Evolutionary conservation across 2,329 filamentous ascomycete genomes (phyloP), one percentile per base, ranked within the genome.

Genomic region (Aureobasidium sp.): DNA sequence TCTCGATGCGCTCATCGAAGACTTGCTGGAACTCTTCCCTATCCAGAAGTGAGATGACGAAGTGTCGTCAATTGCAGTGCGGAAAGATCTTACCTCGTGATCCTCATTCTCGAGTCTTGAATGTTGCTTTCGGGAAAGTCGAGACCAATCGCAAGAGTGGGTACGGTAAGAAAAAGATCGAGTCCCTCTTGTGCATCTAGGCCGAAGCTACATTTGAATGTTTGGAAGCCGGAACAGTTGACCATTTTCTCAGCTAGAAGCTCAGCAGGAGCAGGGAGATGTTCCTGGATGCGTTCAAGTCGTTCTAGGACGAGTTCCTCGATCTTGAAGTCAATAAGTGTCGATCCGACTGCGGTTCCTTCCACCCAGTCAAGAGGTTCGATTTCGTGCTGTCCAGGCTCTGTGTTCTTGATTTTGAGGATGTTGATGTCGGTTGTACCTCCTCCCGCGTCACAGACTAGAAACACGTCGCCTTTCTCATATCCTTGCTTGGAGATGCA

Each of bases 361-460:
- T 63, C 57, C 7, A 60, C 61, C 54, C 59, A 63, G 37, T 44
- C 30, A 25, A 63, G 54, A 8, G 62, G 62, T 13, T 55, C 29
- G 10, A 65, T 44, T 32, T 49, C 48, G n/a, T 11, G 45, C 37
- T 14, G 29, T 27, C 21, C 42, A 29, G 25, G 29, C 27, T 14
- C 32, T 32, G 9, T 48, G 37, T 29, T 59, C 53, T 16, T 61
- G 1, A 77, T 71, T n/a, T 70, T 68, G 1, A 77, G 68, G 1
- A 75, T 71, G 5, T 69, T 72, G 7, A 77, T 57, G 64, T 78
- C 76, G 16, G 73, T 75, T 0, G 79, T 82, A 6, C 79, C 79
- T 42, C 79, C 79, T 8, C 80, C 79, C 32, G 76, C 77, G 68
- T 82, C 79, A 63, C 79, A 81, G 1, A 81, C 76, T 3, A 81